Conservation (phyloP, 2,329 filamentous ascomycete genomes). For the Fusarium sarcochroum region DNA sequence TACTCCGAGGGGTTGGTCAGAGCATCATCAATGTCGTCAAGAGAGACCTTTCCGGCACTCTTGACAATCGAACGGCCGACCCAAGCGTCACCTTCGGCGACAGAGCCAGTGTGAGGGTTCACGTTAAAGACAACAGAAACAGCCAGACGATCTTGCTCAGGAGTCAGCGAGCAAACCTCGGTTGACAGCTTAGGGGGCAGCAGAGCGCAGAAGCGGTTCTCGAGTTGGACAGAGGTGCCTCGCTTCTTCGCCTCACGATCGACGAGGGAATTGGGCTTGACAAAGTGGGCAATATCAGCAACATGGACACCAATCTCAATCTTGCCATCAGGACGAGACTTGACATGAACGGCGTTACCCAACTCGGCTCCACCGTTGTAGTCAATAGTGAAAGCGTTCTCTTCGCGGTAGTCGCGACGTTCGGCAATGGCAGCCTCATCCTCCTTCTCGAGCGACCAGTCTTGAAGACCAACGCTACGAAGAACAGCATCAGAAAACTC, state of each 20-base stretch:
- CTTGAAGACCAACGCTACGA: constrained; percentile 90
- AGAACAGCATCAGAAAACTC: constrained; percentile 97
- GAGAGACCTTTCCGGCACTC: constrained; percentile 87
- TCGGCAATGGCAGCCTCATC: constrained; percentile 79
- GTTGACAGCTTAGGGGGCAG: constrained; percentile 87
- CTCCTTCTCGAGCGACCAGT: constrained; percentile 90
- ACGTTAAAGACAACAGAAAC: constrained; percentile 95
- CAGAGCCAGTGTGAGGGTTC: constrained; percentile 81
- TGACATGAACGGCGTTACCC: constrained; percentile 93
- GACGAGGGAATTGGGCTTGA: constrained; percentile 94
- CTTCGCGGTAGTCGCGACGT: constrained; percentile 90
- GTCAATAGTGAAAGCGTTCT: constrained; percentile 93
- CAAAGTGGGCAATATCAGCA: constrained; percentile 94
- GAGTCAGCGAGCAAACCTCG: constrained; percentile 88
- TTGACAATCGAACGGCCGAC: constrained; percentile 94
- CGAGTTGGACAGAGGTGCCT: constrained; percentile 93
- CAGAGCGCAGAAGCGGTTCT: constrained; percentile 90
- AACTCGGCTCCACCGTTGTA: constrained; percentile 89
- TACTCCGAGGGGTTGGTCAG: constrained; percentile 75
- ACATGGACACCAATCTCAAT: constrained; percentile 97
- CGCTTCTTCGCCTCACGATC: constrained; percentile 98
- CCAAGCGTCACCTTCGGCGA: constrained; percentile 91
- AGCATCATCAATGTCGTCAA: constrained; percentile 88
- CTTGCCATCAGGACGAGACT: constrained; percentile 84
- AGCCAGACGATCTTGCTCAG: constrained; percentile 90